phyloP scores from a whole-genome alignment of 2,329 filamentous ascomycete genomes.

The Fusarium pininemorale region DNA sequence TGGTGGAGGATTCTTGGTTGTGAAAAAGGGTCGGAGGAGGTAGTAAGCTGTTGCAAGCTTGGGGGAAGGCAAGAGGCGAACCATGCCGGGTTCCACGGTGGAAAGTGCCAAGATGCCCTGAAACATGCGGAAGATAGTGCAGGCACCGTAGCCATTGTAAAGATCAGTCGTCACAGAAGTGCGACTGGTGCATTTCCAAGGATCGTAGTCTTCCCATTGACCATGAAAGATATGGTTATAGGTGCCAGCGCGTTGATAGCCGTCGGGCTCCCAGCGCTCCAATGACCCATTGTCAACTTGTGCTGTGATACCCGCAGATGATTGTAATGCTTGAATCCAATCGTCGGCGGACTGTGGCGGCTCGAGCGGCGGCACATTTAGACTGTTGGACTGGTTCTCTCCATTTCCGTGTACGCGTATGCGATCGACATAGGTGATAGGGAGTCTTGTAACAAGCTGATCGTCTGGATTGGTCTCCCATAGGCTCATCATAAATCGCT shows the following conservation, averaged over 20 bases:
- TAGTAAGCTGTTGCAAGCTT: conserved; percentile 79
- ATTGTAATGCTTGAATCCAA: conserved; percentile 52
- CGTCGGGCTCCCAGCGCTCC: conserved; percentile 76
- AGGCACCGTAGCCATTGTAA: conserved; percentile 66
- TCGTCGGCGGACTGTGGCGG: conserved; percentile 49
- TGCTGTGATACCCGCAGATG: conserved; percentile 64
- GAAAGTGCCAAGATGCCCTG: conserved; percentile 65
- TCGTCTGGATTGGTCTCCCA: conserved; percentile 68
- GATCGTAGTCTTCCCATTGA: conserved; percentile 65
- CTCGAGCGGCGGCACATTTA: conserved; percentile 37
- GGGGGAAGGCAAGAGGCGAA: conserved; percentile 78
- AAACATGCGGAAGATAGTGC: conserved; percentile 68
- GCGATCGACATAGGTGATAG: conserved; percentile 74
- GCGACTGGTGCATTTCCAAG: conserved; percentile 64
- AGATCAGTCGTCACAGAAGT: conserved; percentile 63
- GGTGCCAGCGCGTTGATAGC: conserved; percentile 68
- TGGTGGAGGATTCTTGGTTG: conserved; percentile 54
- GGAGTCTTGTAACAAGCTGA: conserved; percentile 67
- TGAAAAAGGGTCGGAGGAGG: conserved; percentile 69
- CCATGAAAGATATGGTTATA: conserved; percentile 64
- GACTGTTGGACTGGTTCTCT: conserved; percentile 30
- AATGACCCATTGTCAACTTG: conserved; percentile 77
- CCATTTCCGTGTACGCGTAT: conserved; percentile 70
- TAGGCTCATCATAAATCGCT: conserved; percentile 72
- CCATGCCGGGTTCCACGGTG: conserved; percentile 70